Conservation (phyloP, 2,329 filamentous ascomycete species). For the Sporothrix brasiliensis region DNA sequence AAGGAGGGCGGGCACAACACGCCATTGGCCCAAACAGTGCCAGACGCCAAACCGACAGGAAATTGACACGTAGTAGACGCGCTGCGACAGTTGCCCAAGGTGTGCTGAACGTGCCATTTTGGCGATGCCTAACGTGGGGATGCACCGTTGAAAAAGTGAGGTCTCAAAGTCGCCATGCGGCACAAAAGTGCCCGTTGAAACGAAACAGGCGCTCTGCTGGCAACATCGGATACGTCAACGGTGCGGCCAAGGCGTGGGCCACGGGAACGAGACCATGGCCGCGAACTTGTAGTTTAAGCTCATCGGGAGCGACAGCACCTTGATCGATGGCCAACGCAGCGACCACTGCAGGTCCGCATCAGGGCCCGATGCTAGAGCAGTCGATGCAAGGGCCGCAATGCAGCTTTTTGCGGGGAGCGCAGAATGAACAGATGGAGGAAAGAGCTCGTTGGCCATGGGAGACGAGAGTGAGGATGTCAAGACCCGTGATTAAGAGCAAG, state of each 20-base stretch:
- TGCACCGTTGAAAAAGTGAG: too few relatives aligned
- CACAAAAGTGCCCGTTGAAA: constrained; percentile 28
- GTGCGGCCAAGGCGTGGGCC: constrained; percentile 7
- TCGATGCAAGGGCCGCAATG: constrained; percentile 26
- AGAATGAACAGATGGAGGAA: constrained; percentile 9
- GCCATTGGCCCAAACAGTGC: constrained; percentile 30
- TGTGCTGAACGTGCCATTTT: constrained; percentile 28
- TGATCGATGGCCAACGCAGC: constrained; percentile 26
- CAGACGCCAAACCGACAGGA: constrained; percentile 38
- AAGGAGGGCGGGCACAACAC: constrained; percentile 27
- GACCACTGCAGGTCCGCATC: constrained; percentile 25
- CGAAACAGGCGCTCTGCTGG: constrained; percentile 36
- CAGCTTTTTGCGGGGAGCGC: constrained; percentile 26
- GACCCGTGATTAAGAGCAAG: neutral
- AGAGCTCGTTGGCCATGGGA: neutral
- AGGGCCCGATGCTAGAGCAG: constrained; percentile 16
- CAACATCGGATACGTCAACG: constrained; percentile 27
- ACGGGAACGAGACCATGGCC: constrained; percentile 27
- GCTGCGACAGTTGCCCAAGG: constrained; percentile 26
- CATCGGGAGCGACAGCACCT: neutral
- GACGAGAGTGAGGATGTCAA: neutral
- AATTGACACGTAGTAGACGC: constrained; percentile 38
- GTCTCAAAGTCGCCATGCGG: neutral
- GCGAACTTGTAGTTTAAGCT: constrained; percentile 10
- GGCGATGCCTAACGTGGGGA: constrained; percentile 23